phyloP scores from a whole-genome alignment of 2,329 filamentous ascomycete genomes.

The Polytolypa hystricis region DNA sequence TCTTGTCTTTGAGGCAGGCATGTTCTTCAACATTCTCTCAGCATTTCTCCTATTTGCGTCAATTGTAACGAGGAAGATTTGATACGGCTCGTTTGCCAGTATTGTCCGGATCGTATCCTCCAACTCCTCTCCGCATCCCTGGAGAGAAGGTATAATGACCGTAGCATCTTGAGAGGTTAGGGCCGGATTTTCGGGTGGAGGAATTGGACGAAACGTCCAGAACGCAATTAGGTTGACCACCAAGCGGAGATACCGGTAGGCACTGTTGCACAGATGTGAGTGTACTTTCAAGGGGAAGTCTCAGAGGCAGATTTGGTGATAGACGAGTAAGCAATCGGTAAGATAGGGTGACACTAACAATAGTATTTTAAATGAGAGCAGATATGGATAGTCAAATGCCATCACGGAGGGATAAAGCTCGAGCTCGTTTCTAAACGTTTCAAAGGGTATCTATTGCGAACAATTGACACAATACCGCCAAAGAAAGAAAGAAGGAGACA shows the following conservation, averaged over 20 bases:
- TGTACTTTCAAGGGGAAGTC: constrained; percentile 2
- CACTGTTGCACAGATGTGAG: constrained; percentile 39
- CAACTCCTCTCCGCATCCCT: constrained; percentile 74
- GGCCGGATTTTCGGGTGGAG: constrained; percentile 68
- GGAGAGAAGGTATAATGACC: constrained; percentile 86
- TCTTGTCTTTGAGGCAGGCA: constrained; percentile 49
- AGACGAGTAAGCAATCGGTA: neutral
- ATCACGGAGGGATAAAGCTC: constrained; percentile 4
- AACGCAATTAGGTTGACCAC: constrained; percentile 77
- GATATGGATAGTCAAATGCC: constrained; percentile 11
- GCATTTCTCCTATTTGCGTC: constrained; percentile 63
- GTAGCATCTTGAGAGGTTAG: constrained; percentile 78
- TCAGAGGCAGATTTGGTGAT: constrained; percentile 2
- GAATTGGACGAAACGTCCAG: constrained; percentile 76
- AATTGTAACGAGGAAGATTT: constrained; percentile 78
- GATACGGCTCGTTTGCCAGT: constrained; percentile 45
- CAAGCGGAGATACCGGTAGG: constrained; percentile 78
- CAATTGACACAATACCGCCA: constrained; percentile 5
- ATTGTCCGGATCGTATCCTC: constrained; percentile 60
- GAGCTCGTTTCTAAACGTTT: neutral
- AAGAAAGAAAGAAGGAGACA: no score
- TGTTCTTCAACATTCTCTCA: constrained; percentile 45
- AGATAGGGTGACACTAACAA: constrained; percentile 10
- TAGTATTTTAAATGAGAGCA: constrained; percentile 12
- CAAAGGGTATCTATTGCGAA: constrained; percentile 4